Evolutionary conservation across 1,284 basidiomycete species (phyloP).

Genomic region (Trametes pubescens): DNA sequence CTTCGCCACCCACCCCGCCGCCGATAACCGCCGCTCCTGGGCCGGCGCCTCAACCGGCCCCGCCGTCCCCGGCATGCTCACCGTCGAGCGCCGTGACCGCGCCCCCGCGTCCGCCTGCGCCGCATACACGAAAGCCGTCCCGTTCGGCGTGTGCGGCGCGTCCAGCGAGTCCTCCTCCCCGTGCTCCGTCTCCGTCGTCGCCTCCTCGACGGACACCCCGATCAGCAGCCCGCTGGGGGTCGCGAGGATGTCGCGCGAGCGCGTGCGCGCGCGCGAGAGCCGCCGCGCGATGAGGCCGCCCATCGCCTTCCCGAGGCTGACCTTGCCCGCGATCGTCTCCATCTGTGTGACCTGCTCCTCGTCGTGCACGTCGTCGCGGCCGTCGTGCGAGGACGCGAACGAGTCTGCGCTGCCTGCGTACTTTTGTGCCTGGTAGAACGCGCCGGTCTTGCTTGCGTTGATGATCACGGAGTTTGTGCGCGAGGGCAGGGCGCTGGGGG

Average conservation of each 20-base stretch:
- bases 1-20: constrained; percentile 50
- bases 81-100: constrained; percentile 47
- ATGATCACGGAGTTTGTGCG: constrained; percentile 35
- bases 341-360: constrained; percentile 63
- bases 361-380: constrained; percentile 50
- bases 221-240: constrained; percentile 52
- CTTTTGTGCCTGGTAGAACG: constrained; percentile 58
- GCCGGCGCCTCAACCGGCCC: constrained; percentile 25
- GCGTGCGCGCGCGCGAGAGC: constrained; percentile 58
- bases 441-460: constrained; percentile 34
- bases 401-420: constrained; percentile 60
- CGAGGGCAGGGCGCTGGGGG: constrained; percentile 29
- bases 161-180: constrained; percentile 37
- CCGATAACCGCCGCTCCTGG: constrained; percentile 36
- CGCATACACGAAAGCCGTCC: constrained; percentile 48
- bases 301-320: constrained; percentile 58
- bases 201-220: constrained; percentile 66
- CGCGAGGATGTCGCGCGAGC: constrained; percentile 36
- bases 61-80: constrained; percentile 41
- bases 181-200: constrained; percentile 53
- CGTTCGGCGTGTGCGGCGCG: constrained; percentile 30
- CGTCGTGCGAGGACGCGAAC: constrained; percentile 49
- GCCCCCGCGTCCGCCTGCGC: constrained; percentile 41
- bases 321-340: constrained; percentile 59
- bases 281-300: constrained; percentile 59